These are phyloP conservation scores for Phytophthora uliginosa DNA, from an alignment of 352 stramenopile genomes.

Conservation along the genomic window DNA sequence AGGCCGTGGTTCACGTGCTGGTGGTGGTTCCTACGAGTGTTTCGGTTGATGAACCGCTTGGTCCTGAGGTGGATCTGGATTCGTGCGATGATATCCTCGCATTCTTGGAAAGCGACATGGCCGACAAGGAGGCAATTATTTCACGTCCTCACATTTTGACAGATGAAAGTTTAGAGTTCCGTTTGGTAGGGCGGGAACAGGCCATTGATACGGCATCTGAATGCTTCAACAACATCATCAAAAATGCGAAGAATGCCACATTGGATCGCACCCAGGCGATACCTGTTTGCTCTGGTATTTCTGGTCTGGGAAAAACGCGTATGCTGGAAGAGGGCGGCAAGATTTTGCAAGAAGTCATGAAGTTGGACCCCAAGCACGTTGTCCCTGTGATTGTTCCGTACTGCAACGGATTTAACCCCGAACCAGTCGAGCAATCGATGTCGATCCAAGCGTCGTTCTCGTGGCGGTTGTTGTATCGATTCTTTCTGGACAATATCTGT, in stretches of 20 bases:
- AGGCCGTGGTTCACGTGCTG: neutral
- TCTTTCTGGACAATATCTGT: neutral
- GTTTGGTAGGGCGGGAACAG: constrained; percentile 21
- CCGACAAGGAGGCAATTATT: constrained; percentile 9
- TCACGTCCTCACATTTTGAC: constrained; percentile 12
- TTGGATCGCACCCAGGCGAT: constrained; percentile 30
- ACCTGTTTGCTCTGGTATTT: constrained; percentile 47
- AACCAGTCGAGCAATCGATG: neutral
- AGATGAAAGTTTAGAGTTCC: constrained; percentile 21
- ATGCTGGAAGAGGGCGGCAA: constrained; percentile 44
- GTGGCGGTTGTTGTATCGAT: neutral
- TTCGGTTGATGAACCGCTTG: neutral
- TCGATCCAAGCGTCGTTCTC: neutral
- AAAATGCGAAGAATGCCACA: constrained; percentile 4
- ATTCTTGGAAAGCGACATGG: constrained; percentile 33
- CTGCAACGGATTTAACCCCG: neutral
- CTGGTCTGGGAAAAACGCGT: constrained; percentile 44
- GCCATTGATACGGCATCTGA: constrained; percentile 8
- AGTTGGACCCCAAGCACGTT: neutral
- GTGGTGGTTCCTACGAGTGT: neutral
- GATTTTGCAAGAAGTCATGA: neutral
- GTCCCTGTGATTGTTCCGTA: neutral
- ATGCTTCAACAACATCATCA: constrained; percentile 20
- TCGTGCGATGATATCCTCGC: constrained; percentile 33
- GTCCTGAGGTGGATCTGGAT: constrained; percentile 27